Evolutionary conservation across 176 grass and related monocot species (phyloP), one percentile per base, ranked within the genome.

Genomic region (Phyllostachys edulis): DNA sequence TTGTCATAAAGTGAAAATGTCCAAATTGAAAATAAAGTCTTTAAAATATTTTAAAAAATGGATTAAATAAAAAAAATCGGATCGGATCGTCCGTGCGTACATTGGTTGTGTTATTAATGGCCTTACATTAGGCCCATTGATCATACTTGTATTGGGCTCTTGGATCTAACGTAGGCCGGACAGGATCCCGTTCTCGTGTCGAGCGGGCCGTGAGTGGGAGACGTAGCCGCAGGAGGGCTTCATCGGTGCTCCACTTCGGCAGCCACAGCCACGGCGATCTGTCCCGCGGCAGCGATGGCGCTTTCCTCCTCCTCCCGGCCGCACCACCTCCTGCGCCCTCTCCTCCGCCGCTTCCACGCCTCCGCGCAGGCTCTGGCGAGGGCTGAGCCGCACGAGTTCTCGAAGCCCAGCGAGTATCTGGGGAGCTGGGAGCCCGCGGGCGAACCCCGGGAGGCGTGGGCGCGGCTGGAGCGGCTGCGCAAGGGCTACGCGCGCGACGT

Each of bases 401-500:
- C 80, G 14, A 39, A 84, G 39, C 89, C 96, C 5, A 95, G 87
- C 73, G 77, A 63, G 3, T 90, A 91, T 57, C 75, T 95, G 38
- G 93, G 96, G 26, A 98, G 91, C 79, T 98, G 96, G 96, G 78
- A 64, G 6, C 80, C 87, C 26, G 46, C 80, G 41, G 84, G 38
- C 8, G 93, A 98, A 5, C 93, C 93, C 9, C 68, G 87, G 9
- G 63, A 85, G 80, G 96, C 89, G 23, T 76, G 75, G 80, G 85
- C 88, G 29, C 82, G 73, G 63, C 89, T 95, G 63, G 89, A 93
- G 37, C 82, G 92, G 67, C 85, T 95, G 61, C 91, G 91, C 70
- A 87, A 93, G 82, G 82, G 84, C 4, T 98, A 95, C 62, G 85
- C 69, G 57, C 87, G 82, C 73, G 87, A 96, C 49, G 91, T 99